Evolutionary conservation across 306 rosid species (phyloP).

Genomic region (Ormosia emarginata): DNA sequence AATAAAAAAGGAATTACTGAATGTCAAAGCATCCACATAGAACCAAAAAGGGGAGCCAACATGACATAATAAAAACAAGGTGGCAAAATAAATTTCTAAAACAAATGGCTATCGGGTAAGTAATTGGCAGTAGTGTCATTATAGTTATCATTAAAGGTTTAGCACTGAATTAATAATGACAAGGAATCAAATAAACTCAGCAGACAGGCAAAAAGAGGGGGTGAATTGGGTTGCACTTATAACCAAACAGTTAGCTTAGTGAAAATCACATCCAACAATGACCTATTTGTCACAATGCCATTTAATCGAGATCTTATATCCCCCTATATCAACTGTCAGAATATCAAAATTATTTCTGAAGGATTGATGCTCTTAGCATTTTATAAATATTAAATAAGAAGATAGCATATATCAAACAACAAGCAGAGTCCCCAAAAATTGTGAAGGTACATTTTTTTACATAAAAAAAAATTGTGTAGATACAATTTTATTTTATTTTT

Average conservation of each 20-base stretch:
- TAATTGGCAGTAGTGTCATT: not conserved
- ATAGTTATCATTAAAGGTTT: slow-evolving; percentile 1
- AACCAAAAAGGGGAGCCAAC: not conserved
- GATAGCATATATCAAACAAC: not conserved
- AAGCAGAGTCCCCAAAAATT: slow-evolving; percentile 11
- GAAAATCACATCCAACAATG: not conserved
- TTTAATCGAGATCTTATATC: slow-evolving; percentile 1
- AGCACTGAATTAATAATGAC: not conserved
- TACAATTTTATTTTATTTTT: not conserved
- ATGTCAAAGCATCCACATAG: not conserved
- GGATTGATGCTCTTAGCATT: not conserved
- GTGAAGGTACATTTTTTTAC: not conserved
- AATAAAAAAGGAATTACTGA: not conserved
- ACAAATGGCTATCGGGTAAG: not conserved
- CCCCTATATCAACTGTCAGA: not conserved
- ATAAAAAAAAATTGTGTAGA: not conserved
- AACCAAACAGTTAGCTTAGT: not conserved
- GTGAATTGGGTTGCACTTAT: not conserved
- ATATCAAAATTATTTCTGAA: not conserved
- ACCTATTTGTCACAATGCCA: not conserved
- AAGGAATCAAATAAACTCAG: not conserved
- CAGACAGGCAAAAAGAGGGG: not conserved
- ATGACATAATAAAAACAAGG: not conserved
- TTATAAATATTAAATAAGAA: slow-evolving; percentile 5
- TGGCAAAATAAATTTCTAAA: not conserved